These are phyloP conservation scores for Yamadazyma aaseri DNA, from an alignment of 1,139 yeast genomes.

Conservation along the genomic window DNA sequence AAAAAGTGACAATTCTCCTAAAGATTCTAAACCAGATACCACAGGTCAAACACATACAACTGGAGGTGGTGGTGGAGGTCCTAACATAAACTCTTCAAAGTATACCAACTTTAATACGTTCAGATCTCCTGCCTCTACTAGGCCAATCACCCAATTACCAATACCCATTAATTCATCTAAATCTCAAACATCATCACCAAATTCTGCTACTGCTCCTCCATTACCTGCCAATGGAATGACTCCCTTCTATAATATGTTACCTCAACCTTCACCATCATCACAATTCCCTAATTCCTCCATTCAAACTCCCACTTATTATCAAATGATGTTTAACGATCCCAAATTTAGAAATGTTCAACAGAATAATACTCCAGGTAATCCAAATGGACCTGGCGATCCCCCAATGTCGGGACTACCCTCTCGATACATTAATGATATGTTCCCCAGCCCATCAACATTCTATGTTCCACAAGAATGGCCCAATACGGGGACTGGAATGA, in stretches of 20 bases:
- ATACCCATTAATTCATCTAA: conserved; percentile 39
- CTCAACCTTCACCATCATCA: conserved; percentile 30
- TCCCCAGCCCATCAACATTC: conserved; percentile 55
- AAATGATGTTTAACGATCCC: conserved; percentile 26
- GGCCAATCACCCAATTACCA: conserved; percentile 36
- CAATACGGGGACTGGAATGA: conserved; percentile 35
- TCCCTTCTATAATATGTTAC: conserved; percentile 27
- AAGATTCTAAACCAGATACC: not conserved
- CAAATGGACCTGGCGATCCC: conserved; percentile 28
- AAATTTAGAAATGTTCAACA: conserved; percentile 11
- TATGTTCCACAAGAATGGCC: conserved; percentile 49
- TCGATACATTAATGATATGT: conserved; percentile 52
- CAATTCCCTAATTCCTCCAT: conserved; percentile 20
- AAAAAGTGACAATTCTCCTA: conserved; percentile 1
- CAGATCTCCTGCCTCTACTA: conserved; percentile 37
- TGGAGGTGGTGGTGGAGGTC: conserved; percentile 11
- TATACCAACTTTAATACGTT: conserved; percentile 31
- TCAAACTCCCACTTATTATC: conserved; percentile 41
- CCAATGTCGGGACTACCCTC: conserved; percentile 52
- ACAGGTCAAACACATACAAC: not conserved
- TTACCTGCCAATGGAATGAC: conserved; percentile 27
- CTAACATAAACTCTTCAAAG: conserved; percentile 22
- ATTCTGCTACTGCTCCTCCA: conserved; percentile 41
- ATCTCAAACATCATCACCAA: conserved; percentile 46
- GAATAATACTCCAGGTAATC: conserved; percentile 3